Evolutionary conservation across 345 rosid species (phyloP).

Genomic region (Brassica cretica): DNA sequence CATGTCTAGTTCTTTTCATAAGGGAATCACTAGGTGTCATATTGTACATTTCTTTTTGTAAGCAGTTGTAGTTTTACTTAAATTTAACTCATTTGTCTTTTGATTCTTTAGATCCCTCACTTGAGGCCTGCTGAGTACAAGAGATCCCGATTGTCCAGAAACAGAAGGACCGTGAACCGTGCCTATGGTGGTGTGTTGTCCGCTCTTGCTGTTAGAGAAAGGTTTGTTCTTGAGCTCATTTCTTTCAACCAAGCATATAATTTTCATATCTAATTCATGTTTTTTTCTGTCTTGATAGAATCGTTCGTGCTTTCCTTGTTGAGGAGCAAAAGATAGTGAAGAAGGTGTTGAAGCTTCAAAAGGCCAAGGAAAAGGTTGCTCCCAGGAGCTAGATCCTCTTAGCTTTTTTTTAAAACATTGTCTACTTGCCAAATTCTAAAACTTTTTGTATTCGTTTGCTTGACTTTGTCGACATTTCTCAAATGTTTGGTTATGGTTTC

Average conservation of each 20-base stretch:
- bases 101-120: conserved; percentile 65
- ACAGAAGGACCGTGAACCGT: conserved; percentile 84
- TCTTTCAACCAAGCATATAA: not conserved
- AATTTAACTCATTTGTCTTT: not conserved
- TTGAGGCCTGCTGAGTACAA: conserved; percentile 87
- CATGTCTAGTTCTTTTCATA: not conserved
- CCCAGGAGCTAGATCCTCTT: conserved; percentile 43
- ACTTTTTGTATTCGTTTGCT: not conserved
- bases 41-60: not conserved
- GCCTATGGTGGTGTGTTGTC: conserved; percentile 86
- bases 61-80: not conserved
- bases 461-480: not conserved
- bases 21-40: not conserved
- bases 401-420: not conserved
- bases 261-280: not conserved
- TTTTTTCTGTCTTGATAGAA: conserved; percentile 39
- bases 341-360: conserved; percentile 75
- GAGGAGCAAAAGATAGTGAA: conserved; percentile 89
- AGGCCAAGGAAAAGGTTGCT: conserved; percentile 65
- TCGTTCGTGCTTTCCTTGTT: conserved; percentile 73
- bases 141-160: conserved; percentile 76
- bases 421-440: not conserved
- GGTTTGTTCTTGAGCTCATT: conserved; percentile 43
- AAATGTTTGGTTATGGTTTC: not conserved
- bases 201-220: conserved; percentile 81